Evolutionary conservation across 2,329 filamentous ascomycete species (phyloP).

Genomic region (Cladorrhinum sp.): DNA sequence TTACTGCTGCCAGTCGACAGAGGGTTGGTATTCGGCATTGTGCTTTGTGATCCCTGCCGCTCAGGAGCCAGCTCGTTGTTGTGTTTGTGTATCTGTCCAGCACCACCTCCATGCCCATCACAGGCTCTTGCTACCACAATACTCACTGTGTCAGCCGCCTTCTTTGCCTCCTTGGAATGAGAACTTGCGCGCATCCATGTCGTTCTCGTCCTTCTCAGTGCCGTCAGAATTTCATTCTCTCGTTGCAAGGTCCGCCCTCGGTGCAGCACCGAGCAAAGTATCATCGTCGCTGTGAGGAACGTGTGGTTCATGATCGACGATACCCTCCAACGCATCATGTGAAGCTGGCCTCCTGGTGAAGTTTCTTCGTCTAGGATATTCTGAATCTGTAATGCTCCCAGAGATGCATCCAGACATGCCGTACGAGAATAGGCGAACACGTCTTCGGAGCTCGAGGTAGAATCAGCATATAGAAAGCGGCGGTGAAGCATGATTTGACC

Average conservation of each 20-base stretch:
- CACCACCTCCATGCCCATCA: too few relatives aligned
- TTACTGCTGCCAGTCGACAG: background rate
- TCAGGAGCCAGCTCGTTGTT: too few relatives aligned
- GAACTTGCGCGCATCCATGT: constrained; percentile 17
- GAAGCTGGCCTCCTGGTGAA: constrained; percentile 22
- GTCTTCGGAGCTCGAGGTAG: constrained; percentile 11
- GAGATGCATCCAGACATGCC: constrained; percentile 25
- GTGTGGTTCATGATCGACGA: constrained; percentile 26
- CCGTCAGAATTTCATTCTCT: constrained; percentile 10
- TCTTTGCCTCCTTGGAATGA: constrained; percentile 13
- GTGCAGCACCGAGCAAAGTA: constrained; percentile 24
- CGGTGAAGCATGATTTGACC: constrained; percentile 33
- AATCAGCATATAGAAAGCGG: constrained; percentile 25
- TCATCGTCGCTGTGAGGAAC: constrained; percentile 29
- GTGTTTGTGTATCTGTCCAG: background rate
- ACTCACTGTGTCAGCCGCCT: constrained; percentile 16
- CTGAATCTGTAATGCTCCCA: constrained; percentile 28
- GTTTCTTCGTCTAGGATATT: constrained; percentile 27
- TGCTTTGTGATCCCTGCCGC: background rate
- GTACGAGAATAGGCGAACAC: constrained; percentile 28
- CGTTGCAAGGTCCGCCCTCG: background rate
- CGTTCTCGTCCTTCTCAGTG: constrained; percentile 5
- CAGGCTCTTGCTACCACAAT: constrained; percentile 3
- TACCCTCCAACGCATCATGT: constrained; percentile 26
- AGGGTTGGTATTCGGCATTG: background rate